Base-by-base conservation (phyloP, 1,284 basidiomycete species). In the Cutaneotrichosporon cavernicola region DNA sequence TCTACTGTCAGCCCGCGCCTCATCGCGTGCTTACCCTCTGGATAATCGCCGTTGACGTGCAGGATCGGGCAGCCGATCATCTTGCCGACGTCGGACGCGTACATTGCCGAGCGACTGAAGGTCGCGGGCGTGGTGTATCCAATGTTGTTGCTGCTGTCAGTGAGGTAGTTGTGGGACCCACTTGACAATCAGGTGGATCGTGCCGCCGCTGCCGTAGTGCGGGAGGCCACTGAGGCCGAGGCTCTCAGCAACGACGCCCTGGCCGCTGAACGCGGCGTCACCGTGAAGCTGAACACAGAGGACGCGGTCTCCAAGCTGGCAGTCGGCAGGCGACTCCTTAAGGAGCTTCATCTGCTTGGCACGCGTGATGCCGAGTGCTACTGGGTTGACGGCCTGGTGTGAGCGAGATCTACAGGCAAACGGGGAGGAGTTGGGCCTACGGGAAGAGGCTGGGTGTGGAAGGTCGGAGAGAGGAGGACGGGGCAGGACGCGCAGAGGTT, bases 31-130 rank as follows among this genome's bases (percentile, higher is more conserved):
- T 62, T 72, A 90, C 87, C 91, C 85, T 97, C 93, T 0, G 90
- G 90, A 75, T 90, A 82, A 75, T 96, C 92, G 7, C 92, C 92
- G 71, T 95, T 95, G 67, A 94, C 91, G 69, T 95, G 92, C n/a
- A 95, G 76, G 16, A 95, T 87, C 0, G 92, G 92, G 0, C 90
- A 88, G 64, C 90, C 90, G 72, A 94, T 89, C 86, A 91, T 91
- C 80, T 95, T 95, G 5, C 89, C 91, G 38, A 92, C 83, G 74
- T 95, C 92, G 1, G 92, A 92, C 66, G 90, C 92, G 73, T 96
- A 96, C 38, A 91, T 75, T 0, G 90, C 91, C 0, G 91, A 93
- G 9, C 92, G 86, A 13, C 90, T 89, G 58, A 86, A 86, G 0
- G 89, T 87, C 0, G 90, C 89, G 0, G 90, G 90, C 0, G 92